phyloP scores from a whole-genome alignment of 2,329 filamentous ascomycete genomes.

The Aspergillus quadricinctus region DNA sequence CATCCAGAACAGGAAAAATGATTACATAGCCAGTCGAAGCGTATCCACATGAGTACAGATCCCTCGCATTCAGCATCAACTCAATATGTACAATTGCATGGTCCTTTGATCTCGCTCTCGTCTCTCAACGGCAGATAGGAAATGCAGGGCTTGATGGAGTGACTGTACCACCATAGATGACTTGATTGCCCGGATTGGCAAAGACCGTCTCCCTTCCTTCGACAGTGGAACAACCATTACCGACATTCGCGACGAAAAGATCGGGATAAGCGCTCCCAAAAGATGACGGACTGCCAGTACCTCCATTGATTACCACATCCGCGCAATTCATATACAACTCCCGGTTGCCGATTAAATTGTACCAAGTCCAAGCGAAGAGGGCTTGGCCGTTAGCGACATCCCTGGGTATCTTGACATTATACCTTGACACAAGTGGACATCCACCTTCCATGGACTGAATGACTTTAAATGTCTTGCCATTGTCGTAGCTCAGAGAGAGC shows the following conservation, averaged over 20 bases:
- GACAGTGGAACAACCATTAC: conserved; percentile 8
- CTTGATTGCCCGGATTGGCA: conserved; percentile 4
- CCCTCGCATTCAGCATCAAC: background rate
- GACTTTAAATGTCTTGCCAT: conserved; percentile 63
- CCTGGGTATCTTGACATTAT: conserved; percentile 60
- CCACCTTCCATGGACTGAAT: conserved; percentile 56
- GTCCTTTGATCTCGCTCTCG: background rate
- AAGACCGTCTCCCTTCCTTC: conserved; percentile 9
- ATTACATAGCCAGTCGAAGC: background rate
- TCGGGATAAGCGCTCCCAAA: conserved; percentile 4
- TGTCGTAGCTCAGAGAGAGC: conserved; percentile 66
- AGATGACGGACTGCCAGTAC: background rate
- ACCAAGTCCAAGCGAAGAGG: conserved; percentile 69
- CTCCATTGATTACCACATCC: conserved; percentile 52
- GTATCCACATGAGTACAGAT: background rate
- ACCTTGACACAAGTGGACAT: conserved; percentile 47
- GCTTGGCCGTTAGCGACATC: conserved; percentile 55
- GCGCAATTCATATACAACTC: conserved; percentile 84
- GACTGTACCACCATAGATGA: conserved; percentile 6
- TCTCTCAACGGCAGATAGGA: conserved; percentile 3
- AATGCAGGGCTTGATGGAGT: conserved; percentile 2
- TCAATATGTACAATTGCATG: background rate
- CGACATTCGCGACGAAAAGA: conserved; percentile 9
- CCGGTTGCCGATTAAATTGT: conserved; percentile 67
- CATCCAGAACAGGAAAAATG: too few relatives aligned